Evolutionary conservation across 1,139 yeast species (phyloP), one percentile per base, ranked within the genome.

Genomic region (Suhomyces atakaporum): DNA sequence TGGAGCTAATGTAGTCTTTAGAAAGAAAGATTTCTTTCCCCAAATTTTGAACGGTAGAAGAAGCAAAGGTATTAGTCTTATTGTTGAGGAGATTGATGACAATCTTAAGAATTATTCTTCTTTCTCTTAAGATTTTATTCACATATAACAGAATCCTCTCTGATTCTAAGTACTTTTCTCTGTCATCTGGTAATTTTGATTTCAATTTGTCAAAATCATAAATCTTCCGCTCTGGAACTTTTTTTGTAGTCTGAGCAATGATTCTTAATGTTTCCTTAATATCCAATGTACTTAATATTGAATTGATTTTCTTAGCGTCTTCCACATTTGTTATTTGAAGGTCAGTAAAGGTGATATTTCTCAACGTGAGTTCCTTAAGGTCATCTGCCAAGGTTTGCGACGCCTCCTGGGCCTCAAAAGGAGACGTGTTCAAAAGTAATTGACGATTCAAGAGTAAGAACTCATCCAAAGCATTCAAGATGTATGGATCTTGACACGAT

Each of bases 251-350:
- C 45, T 74, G 79, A 16, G 56, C 43, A 6, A 78, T 62, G 8
- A 77, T 60, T 45, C 84, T 59, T 13, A 75, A 54, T 2, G 69
- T 62, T 44, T 80, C 83, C 13, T 51, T 45, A 11, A 52, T 49
- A 42, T 70, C 73, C 9, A 75, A 35, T 0, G 54, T 45, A 0
- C 53, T 45, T 31, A 77, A 55, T 2, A 60, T 15, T 2, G 56
- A 43, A 9, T 71, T 64, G 43, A 73, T 58, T 40, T 53, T 66
- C 36, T 51, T 56, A 45, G 81, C 77, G 58, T 63, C 69, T 9
- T 56, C 48, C 15, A 60, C 49, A 39, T 64, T 61, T 14, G 44
- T 51, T 1, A 58, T 40, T 5, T 69, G 58, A 23, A 71, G 54
- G 15, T 58, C 60, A 6, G 69, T 53, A 43, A 67, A 71, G 16